Evolutionary conservation across 2,329 filamentous ascomycete species (phyloP).

Genomic region (Calycina herbarum): DNA sequence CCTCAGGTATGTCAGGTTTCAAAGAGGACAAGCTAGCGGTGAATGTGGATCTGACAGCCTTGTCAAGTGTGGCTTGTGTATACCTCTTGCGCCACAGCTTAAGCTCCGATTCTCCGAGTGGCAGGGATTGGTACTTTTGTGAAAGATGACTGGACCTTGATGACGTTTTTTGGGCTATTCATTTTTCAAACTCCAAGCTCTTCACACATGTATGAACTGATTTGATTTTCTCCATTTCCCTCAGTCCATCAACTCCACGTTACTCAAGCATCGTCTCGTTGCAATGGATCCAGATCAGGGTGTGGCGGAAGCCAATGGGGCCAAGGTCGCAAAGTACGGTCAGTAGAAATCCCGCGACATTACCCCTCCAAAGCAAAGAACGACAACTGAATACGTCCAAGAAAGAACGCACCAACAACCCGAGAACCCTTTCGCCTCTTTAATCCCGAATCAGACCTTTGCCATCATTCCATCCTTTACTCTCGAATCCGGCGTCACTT

Average conservation of each 20-base stretch:
- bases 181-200: neutral
- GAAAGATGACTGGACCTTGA: constrained; percentile 17
- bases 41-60: neutral
- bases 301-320: neutral
- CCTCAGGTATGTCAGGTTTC: neutral
- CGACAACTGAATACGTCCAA: constrained; percentile 54
- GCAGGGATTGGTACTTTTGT: neutral
- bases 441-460: constrained; percentile 87
- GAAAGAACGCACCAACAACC: constrained; percentile 44
- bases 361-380: constrained; percentile 38
- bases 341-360: constrained; percentile 24
- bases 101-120: neutral
- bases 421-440: constrained; percentile 84
- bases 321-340: constrained; percentile 27
- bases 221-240: neutral
- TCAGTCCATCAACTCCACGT: neutral
- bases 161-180: constrained; percentile 20
- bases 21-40: neutral
- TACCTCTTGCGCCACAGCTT: neutral
- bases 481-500: constrained; percentile 84
- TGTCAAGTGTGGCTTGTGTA: too few relatives aligned
- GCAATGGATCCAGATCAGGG: constrained; percentile 9
- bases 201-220: neutral
- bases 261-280: neutral
- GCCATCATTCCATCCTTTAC: constrained; percentile 86